Evolutionary conservation across 768 basidiomycete species (phyloP).

Genomic region (Suillus ampliporus): DNA sequence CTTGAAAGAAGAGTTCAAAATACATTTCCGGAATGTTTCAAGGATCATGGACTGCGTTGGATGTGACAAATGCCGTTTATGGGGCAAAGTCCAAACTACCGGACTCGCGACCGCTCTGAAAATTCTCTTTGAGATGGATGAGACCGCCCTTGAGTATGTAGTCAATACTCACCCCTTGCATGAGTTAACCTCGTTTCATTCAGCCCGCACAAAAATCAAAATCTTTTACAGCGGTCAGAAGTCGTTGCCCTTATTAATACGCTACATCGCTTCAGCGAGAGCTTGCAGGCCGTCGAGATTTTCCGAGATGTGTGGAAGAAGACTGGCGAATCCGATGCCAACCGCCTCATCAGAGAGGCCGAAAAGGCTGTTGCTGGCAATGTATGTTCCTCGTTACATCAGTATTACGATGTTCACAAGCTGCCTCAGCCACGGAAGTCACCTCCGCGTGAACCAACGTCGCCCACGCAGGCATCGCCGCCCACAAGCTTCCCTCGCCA

Average conservation of each 20-base stretch:
- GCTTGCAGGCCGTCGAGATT: too few species aligned
- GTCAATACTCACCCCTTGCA: constrained; percentile 22
- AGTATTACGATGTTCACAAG: constrained; percentile 5
- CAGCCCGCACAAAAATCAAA: constrained; percentile 78
- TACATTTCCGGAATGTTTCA: constrained; percentile 95
- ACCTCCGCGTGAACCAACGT: neutral
- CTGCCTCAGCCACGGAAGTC: constrained; percentile 21
- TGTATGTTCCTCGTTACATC: constrained; percentile 10
- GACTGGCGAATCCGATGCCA: too few species aligned
- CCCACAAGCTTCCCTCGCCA: neutral
- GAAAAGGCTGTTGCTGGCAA: constrained; percentile 38
- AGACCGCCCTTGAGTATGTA: constrained; percentile 79
- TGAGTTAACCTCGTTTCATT: neutral
- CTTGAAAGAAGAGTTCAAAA: constrained; percentile 94
- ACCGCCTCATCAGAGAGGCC: constrained; percentile 50
- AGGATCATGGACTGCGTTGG: constrained; percentile 99
- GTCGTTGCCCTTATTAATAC: constrained; percentile 96
- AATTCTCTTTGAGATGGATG: constrained; percentile 93
- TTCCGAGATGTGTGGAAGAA: too few species aligned
- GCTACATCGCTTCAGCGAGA: constrained; percentile 89
- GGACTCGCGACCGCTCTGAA: constrained; percentile 96
- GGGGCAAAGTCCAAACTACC: constrained; percentile 97
- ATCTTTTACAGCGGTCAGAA: constrained; percentile 88
- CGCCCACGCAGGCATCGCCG: constrained; percentile 1
- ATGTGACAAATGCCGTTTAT: constrained; percentile 96